Base-by-base conservation (phyloP, 2,329 filamentous ascomycete species). In the Colletotrichum spinosum region DNA sequence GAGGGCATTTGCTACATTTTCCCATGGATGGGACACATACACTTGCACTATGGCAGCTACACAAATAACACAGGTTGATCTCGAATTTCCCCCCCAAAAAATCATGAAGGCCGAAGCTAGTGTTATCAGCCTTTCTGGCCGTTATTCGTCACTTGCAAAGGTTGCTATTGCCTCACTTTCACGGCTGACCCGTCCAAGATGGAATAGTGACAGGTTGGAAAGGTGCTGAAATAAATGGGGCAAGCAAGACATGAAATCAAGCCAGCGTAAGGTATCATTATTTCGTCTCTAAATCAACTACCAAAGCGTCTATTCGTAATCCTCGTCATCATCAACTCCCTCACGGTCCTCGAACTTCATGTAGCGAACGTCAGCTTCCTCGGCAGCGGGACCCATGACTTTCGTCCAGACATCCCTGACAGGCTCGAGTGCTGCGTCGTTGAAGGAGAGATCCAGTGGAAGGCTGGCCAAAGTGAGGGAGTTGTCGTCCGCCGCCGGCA, bases 271-370 rank as follows among this genome's bases (percentile, higher is more conserved):
- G 13, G 38, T 48, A 45, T 68, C 67, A 67, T 70, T 70, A 59
- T 46, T 69, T 68, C 46, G 60, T 69, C 45, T 67, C 57, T 59
- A 44, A 34, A 45, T 38, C 55, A 55, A 53, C 17, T 44, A 56
- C 8, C 37, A 34, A 33, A 17, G 39, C 58, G 65, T 72, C 73
- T 68, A 80, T 55, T 86, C 80, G 68, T 85, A 85, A 59, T 87
- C 84, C 2, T 68, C 67, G 60, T 92, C 88, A 38, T 86, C 86
- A 65, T 78, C 81, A 35, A 80, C 80, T 12, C 83, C 84, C 73
- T 94, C 90, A 33, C 93, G 85, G 65, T 96, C 92, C 53, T 90
- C 86, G 75, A 97, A 97, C 17, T 85, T 81, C 86, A 97, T 89
- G 72, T 96, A 97, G 49, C 85, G 77, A 34, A 68, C 55, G 9